Evolutionary conservation across 2,329 filamentous ascomycete species (phyloP).

Genomic region (Bipolaris cookei): DNA sequence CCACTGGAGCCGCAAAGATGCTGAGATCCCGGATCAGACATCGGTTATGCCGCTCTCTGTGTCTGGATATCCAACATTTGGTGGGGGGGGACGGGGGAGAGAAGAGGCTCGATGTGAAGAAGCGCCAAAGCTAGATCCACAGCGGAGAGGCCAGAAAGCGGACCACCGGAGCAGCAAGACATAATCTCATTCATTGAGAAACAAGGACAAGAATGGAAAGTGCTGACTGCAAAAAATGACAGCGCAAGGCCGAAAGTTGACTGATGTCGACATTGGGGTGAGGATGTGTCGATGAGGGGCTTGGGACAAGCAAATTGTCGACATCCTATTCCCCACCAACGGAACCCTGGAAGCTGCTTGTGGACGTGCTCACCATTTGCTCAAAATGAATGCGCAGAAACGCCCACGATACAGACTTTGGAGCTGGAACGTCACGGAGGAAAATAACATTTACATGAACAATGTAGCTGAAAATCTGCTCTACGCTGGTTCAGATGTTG

Average conservation of each 20-base stretch:
- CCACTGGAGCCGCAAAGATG: neutral
- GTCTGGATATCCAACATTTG: neutral
- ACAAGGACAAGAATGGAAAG: neutral
- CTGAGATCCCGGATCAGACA: neutral
- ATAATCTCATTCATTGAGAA: neutral
- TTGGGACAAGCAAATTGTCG: neutral
- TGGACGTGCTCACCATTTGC: neutral
- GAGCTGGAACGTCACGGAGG: too few relatives aligned
- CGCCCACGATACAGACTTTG: neutral
- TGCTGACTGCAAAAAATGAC: neutral
- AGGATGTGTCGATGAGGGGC: conserved; percentile 2
- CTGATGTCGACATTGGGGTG: neutral
- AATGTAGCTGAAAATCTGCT: neutral
- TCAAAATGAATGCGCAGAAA: neutral
- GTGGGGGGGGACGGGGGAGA: neutral
- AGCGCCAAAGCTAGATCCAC: neutral
- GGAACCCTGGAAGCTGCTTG: neutral
- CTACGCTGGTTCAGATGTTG: neutral
- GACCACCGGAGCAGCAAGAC: neutral
- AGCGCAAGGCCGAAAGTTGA: neutral
- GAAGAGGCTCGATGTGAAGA: neutral
- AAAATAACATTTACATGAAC: neutral
- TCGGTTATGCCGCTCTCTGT: neutral
- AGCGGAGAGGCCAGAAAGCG: neutral
- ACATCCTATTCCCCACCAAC: conserved; percentile 1